phyloP scores from a whole-genome alignment of 2,329 filamentous ascomycete species.

The Aspergillus phoenicis region DNA sequence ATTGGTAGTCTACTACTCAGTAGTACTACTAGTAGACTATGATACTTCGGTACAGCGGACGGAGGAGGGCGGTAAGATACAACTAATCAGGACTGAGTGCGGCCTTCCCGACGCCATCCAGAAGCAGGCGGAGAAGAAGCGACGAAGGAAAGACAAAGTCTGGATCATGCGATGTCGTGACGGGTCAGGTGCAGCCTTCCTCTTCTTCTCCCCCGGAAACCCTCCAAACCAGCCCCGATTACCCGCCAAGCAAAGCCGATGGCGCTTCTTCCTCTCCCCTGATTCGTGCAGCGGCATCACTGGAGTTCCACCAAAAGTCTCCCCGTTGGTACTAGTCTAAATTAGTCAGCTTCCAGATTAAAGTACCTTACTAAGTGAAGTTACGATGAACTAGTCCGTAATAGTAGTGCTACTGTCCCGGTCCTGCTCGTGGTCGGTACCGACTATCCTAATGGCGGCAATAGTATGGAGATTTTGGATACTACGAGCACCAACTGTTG shows the following conservation, averaged over 20 bases:
- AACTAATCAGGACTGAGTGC: constrained; percentile 2
- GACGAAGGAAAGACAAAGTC: not conserved
- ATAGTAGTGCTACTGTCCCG: no score
- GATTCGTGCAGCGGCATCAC: not conserved
- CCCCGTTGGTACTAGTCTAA: not conserved
- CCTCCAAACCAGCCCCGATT: not conserved
- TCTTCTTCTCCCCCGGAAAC: not conserved
- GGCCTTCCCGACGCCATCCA: constrained; percentile 7
- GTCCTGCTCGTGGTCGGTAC: no score
- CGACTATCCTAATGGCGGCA: no score
- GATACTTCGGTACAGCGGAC: not conserved
- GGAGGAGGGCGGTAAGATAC: not conserved
- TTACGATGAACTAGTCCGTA: no score
- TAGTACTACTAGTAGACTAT: not conserved
- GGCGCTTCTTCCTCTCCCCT: not conserved
- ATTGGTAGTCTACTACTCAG: not conserved
- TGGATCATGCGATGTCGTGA: constrained; percentile 20
- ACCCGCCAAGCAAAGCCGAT: constrained; percentile 3
- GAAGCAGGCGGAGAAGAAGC: not conserved
- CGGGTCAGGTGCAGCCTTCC: constrained; percentile 14
- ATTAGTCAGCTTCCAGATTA: not conserved
- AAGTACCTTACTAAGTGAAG: not conserved
- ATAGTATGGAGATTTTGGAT: no score
- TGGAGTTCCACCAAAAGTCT: not conserved
- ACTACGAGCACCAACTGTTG: no score